Percentiles rank a stretch among this genome's conserved stretches.
phyloP scores from a whole-genome alignment of 1,284 basidiomycete species.

The Ustilago shanxiensis region DNA sequence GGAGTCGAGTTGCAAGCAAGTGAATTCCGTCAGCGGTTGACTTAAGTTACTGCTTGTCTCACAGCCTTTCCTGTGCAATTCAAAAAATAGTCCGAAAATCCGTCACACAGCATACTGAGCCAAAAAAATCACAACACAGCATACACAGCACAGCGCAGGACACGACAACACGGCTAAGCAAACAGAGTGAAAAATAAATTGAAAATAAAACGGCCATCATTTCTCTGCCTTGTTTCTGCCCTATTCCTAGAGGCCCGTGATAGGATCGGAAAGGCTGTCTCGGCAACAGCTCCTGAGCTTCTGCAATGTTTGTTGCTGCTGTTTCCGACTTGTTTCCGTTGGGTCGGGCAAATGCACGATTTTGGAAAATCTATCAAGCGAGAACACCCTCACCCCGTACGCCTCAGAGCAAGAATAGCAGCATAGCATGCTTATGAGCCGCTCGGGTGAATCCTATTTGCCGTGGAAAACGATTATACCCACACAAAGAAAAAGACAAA shows the following conservation, averaged over 20 bases:
- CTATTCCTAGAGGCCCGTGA: background rate
- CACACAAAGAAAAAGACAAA: too few species aligned
- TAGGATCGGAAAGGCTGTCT: background rate
- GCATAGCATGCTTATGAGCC: too few species aligned
- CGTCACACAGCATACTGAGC: conserved; percentile 7
- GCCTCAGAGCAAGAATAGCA: too few species aligned
- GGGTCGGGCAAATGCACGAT: background rate
- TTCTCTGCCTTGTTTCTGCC: conserved; percentile 5
- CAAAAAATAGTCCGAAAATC: conserved; percentile 1
- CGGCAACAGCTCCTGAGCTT: background rate
- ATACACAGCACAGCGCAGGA: conserved; percentile 8
- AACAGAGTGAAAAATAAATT: too few species aligned
- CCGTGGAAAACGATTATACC: background rate
- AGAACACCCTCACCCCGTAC: background rate
- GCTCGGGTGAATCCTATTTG: conserved; percentile 11
- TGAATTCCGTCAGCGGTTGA: conserved; percentile 7
- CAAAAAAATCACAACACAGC: conserved; percentile 4
- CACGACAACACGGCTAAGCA: conserved; percentile 14
- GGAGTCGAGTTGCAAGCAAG: background rate
- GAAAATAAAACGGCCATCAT: background rate
- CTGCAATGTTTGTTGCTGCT: too few species aligned
- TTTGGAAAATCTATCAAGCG: background rate
- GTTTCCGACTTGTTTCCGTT: too few species aligned
- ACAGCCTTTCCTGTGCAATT: background rate
- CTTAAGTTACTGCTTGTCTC: background rate